Evolutionary conservation across 352 stramenopile genomes (phyloP), one percentile per base, ranked within the genome.

Genomic region (Phytophthora boehmeriae): DNA sequence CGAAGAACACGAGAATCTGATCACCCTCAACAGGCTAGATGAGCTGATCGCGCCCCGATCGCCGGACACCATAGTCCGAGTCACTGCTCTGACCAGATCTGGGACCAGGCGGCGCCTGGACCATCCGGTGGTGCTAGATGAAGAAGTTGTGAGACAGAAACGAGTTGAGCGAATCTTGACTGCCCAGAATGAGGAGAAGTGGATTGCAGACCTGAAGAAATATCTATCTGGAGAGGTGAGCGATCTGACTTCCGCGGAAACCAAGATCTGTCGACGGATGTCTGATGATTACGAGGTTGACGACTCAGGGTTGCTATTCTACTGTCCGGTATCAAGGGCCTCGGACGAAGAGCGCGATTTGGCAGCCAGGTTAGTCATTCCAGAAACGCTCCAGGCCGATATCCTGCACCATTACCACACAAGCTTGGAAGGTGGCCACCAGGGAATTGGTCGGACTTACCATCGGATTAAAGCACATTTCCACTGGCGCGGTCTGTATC

Each of bases 401-500:
- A 11, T 36, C 30, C n/a, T n/a, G n/a, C n/a, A n/a, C 30, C n/a
- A n/a, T n/a, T n/a, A n/a, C n/a, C n/a, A n/a, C n/a, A n/a, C n/a
- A 6, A 36, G 30, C 30, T 11, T 36, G 6, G 30, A 36, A 36
- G 30, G 54, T 34, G 56, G 25, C 1, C 56, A 72, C 19, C 56
- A 70, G 20, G 51, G 39, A 3, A 43, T 66, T 8, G 19, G 16
- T 1, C 8, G 42, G 1, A 63, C 63, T 0, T 60, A 54, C 13
- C 17, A 50, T 8, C 58, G 41, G 4, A 4, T 63, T 1, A 6
- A 9, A 1, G 20, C 28, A 2, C 23, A 55, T 4, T 66, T 59
- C 34, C 25, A 61, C 45, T 66, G 56, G 45, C 14, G n/a, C 0
- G 47, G 22, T 16, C 17, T 67, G 35, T 53, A 34, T 17, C 22